Evolutionary conservation across 768 basidiomycete species (phyloP).

Genomic region (Phaeotremella fagi): DNA sequence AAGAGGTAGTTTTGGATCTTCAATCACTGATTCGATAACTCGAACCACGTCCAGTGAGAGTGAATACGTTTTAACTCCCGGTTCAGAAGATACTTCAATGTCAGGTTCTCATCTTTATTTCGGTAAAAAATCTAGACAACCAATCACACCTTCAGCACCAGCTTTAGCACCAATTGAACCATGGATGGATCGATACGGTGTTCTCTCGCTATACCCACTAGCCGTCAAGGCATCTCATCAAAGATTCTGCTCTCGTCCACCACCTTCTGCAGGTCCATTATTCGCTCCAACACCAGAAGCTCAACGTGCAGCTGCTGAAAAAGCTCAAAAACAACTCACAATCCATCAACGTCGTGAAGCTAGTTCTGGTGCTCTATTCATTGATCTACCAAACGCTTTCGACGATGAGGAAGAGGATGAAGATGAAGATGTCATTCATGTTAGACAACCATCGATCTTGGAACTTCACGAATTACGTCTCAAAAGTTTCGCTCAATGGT

Average conservation of each 20-base stretch:
- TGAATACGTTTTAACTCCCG: not conserved
- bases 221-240: conserved; percentile 24
- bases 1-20: too few relatives aligned
- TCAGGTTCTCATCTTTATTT: conserved; percentile 7
- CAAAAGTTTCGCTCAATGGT: not conserved
- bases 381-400: not conserved
- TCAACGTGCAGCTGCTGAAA: not conserved
- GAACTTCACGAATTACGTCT: not conserved
- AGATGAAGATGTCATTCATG: not conserved
- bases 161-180: conserved; percentile 31
- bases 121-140: conserved; percentile 1
- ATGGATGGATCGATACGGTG: conserved; percentile 40
- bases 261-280: conserved; percentile 31
- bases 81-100: conserved; percentile 1
- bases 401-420: not conserved
- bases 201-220: conserved; percentile 42
- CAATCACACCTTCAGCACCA: not conserved
- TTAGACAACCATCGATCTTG: not conserved
- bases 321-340: not conserved
- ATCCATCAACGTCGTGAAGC: not conserved
- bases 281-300: conserved; percentile 17
- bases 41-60: not conserved
- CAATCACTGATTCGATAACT: not conserved
- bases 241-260: not conserved
- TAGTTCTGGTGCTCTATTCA: not conserved